Evolutionary conservation across 371 early-diverging fungal species (phyloP), one percentile per base, ranked within the genome.

Genomic region (Phascolomyces articulosus): DNA sequence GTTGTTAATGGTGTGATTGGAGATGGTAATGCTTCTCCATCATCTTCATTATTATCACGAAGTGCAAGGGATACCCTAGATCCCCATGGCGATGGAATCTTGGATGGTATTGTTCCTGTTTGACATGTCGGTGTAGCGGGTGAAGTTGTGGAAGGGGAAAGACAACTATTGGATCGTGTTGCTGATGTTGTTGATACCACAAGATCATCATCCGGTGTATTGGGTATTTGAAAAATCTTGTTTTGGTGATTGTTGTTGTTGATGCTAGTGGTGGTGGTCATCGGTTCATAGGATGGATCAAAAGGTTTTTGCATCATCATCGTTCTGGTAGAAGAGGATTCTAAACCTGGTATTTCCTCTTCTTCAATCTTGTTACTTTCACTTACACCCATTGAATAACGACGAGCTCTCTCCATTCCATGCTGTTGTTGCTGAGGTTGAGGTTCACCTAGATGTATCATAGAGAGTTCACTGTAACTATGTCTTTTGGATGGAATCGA

Each of bases 71-170:
- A 63, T 9, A 62, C 29, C 27, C 48, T 55, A 3, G 68, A 62
- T 15, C 55, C 68, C 64, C 68, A 64, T 4, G 68, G 68, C 2
- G 68, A 68, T 2, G 68, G 68, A 18, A 76, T 63, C 54, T 65
- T 65, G 1, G 68, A 41, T 9, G 60, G 58, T 3, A 69, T 16
- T 44, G 16, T 16, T 44, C 15, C 16, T 16, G 44, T n/a, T 28
- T 47, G 48, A 40, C 34, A 26, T 27, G 27, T 47, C 3, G 63
- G 63, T 10, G 63, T 55, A 2, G 56, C 44, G 13, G 55, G 55
- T n/a, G 55, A 56, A 1, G 55, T 20, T 9, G 48, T 34, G 7
- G 57, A 55, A 10, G 34, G 29, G 10, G 34, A 40, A 34, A 31
- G 23, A 24, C 38, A 40, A 24, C 40, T 57, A 13, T 6, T 44